Evolutionary conservation across 2,329 filamentous ascomycete species (phyloP).

Genomic region (Aspergillus proliferans): DNA sequence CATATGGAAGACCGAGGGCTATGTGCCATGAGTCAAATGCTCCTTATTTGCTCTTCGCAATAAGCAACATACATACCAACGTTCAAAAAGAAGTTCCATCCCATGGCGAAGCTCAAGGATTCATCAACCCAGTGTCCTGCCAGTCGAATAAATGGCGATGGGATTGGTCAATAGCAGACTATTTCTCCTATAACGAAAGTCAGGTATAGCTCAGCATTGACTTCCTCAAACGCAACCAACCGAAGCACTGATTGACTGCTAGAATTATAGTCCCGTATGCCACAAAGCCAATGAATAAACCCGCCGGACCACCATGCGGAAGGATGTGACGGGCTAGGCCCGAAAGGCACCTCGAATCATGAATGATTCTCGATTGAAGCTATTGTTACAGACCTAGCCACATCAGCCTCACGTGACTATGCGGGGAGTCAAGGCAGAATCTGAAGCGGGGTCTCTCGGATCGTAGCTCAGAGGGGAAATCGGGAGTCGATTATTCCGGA

Average conservation of each 20-base stretch:
- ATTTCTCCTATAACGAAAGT: slow-evolving; percentile 17
- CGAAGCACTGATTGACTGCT: slow-evolving; percentile 25
- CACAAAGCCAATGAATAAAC: slow-evolving; percentile 27
- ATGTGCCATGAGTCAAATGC: background rate
- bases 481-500: no score
- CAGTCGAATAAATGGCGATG: slow-evolving; percentile 20
- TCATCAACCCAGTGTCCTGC: slow-evolving; percentile 25
- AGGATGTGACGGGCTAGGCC: no score
- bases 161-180: slow-evolving; percentile 22
- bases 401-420: no score
- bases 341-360: no score
- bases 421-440: no score
- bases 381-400: no score
- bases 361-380: no score
- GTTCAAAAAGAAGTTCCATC: slow-evolving; percentile 23
- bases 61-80: slow-evolving; percentile 13
- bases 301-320: slow-evolving; percentile 29
- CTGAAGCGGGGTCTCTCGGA: no score
- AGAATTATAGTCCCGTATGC: slow-evolving; percentile 21
- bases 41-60: no score
- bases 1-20: slow-evolving; percentile 27
- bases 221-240: background rate
- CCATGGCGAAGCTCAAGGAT: slow-evolving; percentile 24
- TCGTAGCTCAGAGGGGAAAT: no score
- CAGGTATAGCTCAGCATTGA: no score